Conservation (phyloP, 495 filamentous ascomycete species). For the Podospora sp. region DNA sequence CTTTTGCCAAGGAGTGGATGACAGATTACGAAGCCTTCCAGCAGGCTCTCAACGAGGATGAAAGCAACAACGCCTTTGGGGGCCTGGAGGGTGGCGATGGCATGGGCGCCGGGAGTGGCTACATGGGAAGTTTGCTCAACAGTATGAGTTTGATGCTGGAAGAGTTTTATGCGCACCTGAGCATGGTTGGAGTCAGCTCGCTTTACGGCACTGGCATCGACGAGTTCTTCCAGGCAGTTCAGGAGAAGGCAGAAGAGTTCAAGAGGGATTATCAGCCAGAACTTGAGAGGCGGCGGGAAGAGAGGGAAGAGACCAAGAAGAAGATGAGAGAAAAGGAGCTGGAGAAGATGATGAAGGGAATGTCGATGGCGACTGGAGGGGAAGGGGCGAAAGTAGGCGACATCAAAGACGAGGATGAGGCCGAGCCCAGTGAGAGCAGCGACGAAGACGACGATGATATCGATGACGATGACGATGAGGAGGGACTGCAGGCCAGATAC, state of each 20-base stretch:
- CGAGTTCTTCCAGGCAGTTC: slow-evolving; percentile 88
- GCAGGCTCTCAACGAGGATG: slow-evolving; percentile 75
- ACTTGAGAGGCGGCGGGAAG: slow-evolving; percentile 73
- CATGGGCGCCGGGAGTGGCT: slow-evolving; percentile 71
- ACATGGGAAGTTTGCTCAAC: slow-evolving; percentile 95
- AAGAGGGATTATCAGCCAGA: slow-evolving; percentile 90
- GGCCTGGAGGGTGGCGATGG: slow-evolving; percentile 71
- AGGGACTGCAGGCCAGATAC: slow-evolving; percentile 65
- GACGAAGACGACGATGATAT: slow-evolving; percentile 53
- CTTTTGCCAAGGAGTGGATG: slow-evolving; percentile 99
- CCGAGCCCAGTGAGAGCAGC: slow-evolving; percentile 47
- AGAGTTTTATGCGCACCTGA: slow-evolving; percentile 94
- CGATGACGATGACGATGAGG: slow-evolving; percentile 52
- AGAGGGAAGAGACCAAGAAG: slow-evolving; percentile 72
- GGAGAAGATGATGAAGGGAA: slow-evolving; percentile 90
- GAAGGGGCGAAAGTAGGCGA: slow-evolving; percentile 37
- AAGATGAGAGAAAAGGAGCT: slow-evolving; percentile 76
- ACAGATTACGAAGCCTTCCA: slow-evolving; percentile 98
- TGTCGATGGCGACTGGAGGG: slow-evolving; percentile 63
- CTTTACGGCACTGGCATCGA: slow-evolving; percentile 91
- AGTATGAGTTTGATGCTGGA: slow-evolving; percentile 98
- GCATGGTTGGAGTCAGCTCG: slow-evolving; percentile 87
- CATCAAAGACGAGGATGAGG: slow-evolving; percentile 57
- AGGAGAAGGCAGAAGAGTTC: slow-evolving; percentile 86
- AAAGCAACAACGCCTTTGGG: slow-evolving; percentile 75